Evolutionary conservation across 805 yeast species (phyloP).

Genomic region (Blastobotrys robertii): DNA sequence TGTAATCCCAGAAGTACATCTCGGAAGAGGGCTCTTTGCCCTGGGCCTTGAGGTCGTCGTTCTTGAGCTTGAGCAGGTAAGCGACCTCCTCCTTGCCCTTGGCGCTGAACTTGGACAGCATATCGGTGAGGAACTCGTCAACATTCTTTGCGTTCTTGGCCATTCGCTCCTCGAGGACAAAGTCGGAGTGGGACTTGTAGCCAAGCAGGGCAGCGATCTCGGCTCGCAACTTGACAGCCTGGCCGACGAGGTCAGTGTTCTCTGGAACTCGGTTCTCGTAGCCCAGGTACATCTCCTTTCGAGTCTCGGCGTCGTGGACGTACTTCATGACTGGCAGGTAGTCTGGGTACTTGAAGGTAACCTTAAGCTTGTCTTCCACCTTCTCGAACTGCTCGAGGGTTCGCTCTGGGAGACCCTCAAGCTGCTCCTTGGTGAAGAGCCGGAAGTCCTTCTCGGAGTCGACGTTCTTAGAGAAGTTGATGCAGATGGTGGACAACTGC

Average conservation of each 20-base stretch:
- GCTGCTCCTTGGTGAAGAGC: constrained; percentile 51
- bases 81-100: constrained; percentile 48
- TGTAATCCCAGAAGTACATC: constrained; percentile 64
- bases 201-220: constrained; percentile 56
- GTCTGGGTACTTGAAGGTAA: constrained; percentile 79
- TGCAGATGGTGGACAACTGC: constrained; percentile 45
- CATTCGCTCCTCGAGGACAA: constrained; percentile 67
- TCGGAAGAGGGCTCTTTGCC: constrained; percentile 32
- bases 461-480: constrained; percentile 52
- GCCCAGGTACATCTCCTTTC: constrained; percentile 55
- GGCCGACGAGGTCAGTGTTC: constrained; percentile 50
- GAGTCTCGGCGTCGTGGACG: constrained; percentile 53
- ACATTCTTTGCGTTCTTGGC: constrained; percentile 62
- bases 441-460: constrained; percentile 62
- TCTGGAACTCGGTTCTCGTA: constrained; percentile 59
- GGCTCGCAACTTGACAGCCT: constrained; percentile 53
- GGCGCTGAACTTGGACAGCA: constrained; percentile 48
- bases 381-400: constrained; percentile 41
- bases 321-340: constrained; percentile 66
- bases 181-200: constrained; percentile 59
- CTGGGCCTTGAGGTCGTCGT: constrained; percentile 37
- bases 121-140: constrained; percentile 49
- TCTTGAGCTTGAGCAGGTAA: constrained; percentile 42
- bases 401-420: constrained; percentile 65
- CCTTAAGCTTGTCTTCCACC: constrained; percentile 39